These are phyloP conservation scores for Schizonepeta tenuifolia DNA, from an alignment of 257 asterid species.

Conservation along the genomic window DNA sequence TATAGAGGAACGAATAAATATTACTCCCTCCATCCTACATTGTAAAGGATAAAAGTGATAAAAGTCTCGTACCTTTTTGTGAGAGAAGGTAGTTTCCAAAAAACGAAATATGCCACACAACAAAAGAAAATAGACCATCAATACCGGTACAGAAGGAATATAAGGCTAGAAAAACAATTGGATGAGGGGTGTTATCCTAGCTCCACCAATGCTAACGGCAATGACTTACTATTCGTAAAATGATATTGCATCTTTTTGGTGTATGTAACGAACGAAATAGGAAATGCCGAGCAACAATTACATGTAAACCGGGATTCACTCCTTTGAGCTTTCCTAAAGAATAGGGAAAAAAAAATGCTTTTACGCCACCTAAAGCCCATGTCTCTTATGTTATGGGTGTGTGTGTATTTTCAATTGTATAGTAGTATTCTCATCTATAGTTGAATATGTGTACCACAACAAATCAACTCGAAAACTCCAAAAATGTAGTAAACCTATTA, in stretches of 20 bases:
- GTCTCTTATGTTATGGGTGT: not conserved
- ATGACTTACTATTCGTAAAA: not conserved
- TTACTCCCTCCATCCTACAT: no score
- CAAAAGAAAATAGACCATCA: no score
- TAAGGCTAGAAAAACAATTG: no score
- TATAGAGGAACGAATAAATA: no score
- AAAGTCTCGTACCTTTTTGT: no score
- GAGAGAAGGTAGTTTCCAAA: no score
- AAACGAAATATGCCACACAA: no score
- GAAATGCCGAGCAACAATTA: not conserved
- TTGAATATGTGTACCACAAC: not conserved
- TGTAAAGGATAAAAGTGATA: no score
- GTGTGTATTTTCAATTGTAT: not conserved
- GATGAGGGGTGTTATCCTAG: no score
- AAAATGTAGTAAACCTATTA: constrained; percentile 26
- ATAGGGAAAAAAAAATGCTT: no score
- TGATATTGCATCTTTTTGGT: not conserved
- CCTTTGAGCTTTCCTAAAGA: not conserved
- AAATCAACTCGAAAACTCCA: not conserved
- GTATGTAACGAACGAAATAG: not conserved
- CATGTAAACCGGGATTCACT: not conserved
- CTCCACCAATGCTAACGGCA: not conserved
- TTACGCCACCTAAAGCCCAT: not conserved
- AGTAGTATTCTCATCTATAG: not conserved
- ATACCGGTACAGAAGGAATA: no score